These are phyloP conservation scores for Nakazawaea ernobii DNA, from an alignment of 805 yeast species.

Conservation along the genomic window DNA sequence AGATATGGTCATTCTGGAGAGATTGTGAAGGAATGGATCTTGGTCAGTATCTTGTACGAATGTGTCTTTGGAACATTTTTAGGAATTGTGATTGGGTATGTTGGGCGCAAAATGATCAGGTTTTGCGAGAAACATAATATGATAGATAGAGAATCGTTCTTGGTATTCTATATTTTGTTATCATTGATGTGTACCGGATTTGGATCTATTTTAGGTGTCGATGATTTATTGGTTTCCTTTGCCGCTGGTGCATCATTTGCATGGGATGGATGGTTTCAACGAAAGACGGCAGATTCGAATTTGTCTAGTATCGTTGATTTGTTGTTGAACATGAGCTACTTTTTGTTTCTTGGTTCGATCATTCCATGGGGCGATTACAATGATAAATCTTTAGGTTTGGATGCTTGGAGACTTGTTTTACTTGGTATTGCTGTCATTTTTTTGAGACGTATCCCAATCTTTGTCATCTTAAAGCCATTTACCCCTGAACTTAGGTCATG, in stretches of 20 bases:
- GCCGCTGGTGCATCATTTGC: conserved; percentile 92
- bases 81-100: conserved; percentile 68
- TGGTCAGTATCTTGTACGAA: conserved; percentile 72
- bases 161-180: conserved; percentile 76
- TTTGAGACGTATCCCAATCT: conserved; percentile 79
- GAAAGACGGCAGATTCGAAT: conserved; percentile 76
- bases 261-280: conserved; percentile 90
- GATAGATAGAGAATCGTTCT: conserved; percentile 84
- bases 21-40: conserved; percentile 76
- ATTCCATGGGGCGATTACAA: conserved; percentile 85
- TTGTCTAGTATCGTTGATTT: conserved; percentile 89
- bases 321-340: conserved; percentile 75
- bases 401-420: conserved; percentile 75
- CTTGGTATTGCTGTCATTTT: conserved; percentile 70
- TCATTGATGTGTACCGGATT: conserved; percentile 85
- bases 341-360: conserved; percentile 86
- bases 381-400: conserved; percentile 50
- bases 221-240: conserved; percentile 82
- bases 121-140: conserved; percentile 64
- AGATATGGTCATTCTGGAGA: conserved; percentile 59
- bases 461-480: conserved; percentile 64
- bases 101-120: conserved; percentile 63
- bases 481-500: conserved; percentile 86
- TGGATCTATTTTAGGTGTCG: conserved; percentile 83
- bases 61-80: conserved; percentile 73